A percentile compares a stretch with the other conserved stretches of the same genome.
Conservation (phyloP, 2,329 filamentous ascomycete species). For the Diaporthe amygdali region DNA sequence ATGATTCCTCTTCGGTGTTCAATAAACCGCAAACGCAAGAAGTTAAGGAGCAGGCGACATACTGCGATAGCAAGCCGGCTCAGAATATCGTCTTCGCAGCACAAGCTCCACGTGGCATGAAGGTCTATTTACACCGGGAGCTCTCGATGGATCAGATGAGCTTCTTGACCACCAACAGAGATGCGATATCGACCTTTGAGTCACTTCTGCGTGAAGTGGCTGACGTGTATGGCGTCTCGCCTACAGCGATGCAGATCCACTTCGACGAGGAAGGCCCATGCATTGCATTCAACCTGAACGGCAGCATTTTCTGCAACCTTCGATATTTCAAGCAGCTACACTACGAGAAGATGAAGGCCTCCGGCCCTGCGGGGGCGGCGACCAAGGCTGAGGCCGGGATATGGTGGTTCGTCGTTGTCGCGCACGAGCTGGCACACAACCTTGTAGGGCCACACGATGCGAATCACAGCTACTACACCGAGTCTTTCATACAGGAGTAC, state of each 20-base stretch:
- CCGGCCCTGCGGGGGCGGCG: slow-evolving; percentile 28
- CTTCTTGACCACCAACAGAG: slow-evolving; percentile 68
- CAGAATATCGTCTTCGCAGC: slow-evolving; percentile 76
- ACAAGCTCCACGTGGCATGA: slow-evolving; percentile 73
- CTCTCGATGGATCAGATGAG: slow-evolving; percentile 51
- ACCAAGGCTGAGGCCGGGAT: slow-evolving; percentile 70
- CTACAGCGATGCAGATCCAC: slow-evolving; percentile 80
- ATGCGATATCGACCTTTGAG: slow-evolving; percentile 72
- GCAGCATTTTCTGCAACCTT: slow-evolving; percentile 93
- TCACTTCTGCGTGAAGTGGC: slow-evolving; percentile 71
- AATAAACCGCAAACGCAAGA: slow-evolving; percentile 72
- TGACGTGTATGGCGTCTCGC: slow-evolving; percentile 73
- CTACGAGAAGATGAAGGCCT: slow-evolving; percentile 48
- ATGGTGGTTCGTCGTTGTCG: slow-evolving; percentile 96
- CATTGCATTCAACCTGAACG: slow-evolving; percentile 90
- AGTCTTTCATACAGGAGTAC: slow-evolving; percentile 80
- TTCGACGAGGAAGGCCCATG: slow-evolving; percentile 79
- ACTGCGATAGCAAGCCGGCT: slow-evolving; percentile 80
- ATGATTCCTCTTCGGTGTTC: slow-evolving; percentile 77
- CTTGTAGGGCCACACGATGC: slow-evolving; percentile 79
- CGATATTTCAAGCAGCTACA: slow-evolving; percentile 86
- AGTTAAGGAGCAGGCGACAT: slow-evolving; percentile 82
- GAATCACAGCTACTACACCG: slow-evolving; percentile 83
- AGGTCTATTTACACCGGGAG: slow-evolving; percentile 71
- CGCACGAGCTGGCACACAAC: slow-evolving; percentile 96